phyloP scores from a whole-genome alignment of 345 rosid genomes.

The Tarenaya hassleriana region DNA sequence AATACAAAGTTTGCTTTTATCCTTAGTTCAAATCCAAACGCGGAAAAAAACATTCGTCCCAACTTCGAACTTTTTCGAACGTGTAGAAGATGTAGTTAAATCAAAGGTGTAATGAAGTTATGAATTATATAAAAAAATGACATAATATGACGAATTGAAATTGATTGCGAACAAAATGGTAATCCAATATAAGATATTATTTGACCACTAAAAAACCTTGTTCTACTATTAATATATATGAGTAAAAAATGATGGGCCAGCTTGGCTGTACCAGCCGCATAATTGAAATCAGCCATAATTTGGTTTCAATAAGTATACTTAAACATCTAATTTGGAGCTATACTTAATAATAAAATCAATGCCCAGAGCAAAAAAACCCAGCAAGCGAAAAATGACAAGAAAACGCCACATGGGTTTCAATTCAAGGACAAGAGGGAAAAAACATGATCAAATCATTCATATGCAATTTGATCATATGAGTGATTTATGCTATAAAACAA shows the following conservation, averaged over 20 bases:
- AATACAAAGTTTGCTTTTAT: not conserved
- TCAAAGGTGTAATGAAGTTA: too few species aligned
- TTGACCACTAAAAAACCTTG: not conserved
- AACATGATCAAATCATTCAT: too few species aligned
- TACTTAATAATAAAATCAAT: constrained; percentile 1
- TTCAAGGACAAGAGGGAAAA: too few species aligned
- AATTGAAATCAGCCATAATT: not conserved
- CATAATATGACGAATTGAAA: too few species aligned
- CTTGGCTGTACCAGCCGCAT: not conserved
- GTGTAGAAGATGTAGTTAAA: too few species aligned
- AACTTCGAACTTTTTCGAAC: too few species aligned
- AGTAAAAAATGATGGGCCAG: not conserved
- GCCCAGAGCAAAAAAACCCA: not conserved
- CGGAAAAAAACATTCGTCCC: not conserved
- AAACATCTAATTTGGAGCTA: not conserved
- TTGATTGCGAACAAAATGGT: too few species aligned
- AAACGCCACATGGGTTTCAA: too few species aligned
- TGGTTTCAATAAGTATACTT: not conserved
- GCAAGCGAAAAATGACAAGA: too few species aligned
- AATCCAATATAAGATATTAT: not conserved
- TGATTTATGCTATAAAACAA: too few species aligned
- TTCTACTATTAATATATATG: not conserved
- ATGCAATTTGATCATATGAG: too few species aligned
- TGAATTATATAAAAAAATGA: too few species aligned
- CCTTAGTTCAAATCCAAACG: not conserved